Percentiles rank a stretch among this genome's conserved stretches.
Evolutionary conservation across 805 yeast species (phyloP).

Genomic region (Starmera amethionina): DNA sequence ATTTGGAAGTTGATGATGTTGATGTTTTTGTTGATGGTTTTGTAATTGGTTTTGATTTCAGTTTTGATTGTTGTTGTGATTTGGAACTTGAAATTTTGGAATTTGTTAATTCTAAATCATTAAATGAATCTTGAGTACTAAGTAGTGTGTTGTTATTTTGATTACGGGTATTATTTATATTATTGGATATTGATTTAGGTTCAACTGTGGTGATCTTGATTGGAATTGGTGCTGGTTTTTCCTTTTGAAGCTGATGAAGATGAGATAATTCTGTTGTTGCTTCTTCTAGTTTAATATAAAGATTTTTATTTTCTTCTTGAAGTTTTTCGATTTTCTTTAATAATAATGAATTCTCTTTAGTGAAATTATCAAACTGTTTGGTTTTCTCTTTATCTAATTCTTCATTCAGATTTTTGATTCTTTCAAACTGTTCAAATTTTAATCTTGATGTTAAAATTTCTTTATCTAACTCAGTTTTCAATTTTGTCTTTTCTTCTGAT

Average conservation of each 20-base stretch:
- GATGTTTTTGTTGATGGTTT: not conserved
- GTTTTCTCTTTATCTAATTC: constrained; percentile 1
- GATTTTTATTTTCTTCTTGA: constrained; percentile 9
- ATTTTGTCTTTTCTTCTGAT: constrained; percentile 18
- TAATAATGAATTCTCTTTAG: not conserved
- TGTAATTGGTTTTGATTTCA: not conserved
- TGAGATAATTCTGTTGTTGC: not conserved
- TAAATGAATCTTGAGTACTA: constrained; percentile 1
- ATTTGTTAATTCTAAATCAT: constrained; percentile 1
- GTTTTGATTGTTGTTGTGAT: not conserved
- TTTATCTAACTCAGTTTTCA: constrained; percentile 12
- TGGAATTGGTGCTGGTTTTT: too few species aligned
- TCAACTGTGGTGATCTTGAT: constrained; percentile 13
- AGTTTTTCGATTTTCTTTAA: not conserved
- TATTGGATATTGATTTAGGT: constrained; percentile 9
- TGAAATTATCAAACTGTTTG: not conserved
- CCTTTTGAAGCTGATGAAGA: too few species aligned
- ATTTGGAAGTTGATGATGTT: not conserved
- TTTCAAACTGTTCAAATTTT: constrained; percentile 2
- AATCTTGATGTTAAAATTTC: constrained; percentile 4
- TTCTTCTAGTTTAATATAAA: constrained; percentile 9
- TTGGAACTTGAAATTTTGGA: not conserved
- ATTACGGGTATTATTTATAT: constrained; percentile 13
- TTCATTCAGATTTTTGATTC: not conserved
- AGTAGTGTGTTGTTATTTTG: not conserved